Evolutionary conservation across 116 monocot species (phyloP).

Genomic region (Trichopus zeylanicus): DNA sequence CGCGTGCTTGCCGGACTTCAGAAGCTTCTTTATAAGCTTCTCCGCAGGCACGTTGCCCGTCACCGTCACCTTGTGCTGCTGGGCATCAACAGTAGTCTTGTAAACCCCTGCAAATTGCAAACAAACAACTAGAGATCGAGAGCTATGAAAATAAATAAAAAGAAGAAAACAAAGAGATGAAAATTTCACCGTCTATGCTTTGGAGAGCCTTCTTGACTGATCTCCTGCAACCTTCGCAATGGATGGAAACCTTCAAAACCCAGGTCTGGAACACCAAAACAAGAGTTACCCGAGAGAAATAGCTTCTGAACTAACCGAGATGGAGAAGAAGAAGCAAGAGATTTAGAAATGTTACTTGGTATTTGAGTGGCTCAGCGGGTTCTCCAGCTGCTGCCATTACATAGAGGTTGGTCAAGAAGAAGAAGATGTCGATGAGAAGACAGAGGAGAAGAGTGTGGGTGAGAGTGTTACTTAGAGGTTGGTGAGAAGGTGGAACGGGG

Average conservation of each 20-base stretch:
- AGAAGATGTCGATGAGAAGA: background rate
- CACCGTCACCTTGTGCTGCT: slow-evolving; percentile 79
- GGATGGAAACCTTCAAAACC: slow-evolving; percentile 31
- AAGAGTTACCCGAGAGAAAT: background rate
- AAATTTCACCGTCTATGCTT: slow-evolving; percentile 17
- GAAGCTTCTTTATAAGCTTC: slow-evolving; percentile 35
- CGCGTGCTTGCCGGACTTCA: slow-evolving; percentile 33
- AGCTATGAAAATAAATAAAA: background rate
- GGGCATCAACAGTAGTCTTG: slow-evolving; percentile 43
- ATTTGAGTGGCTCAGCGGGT: background rate
- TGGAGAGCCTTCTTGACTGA: slow-evolving; percentile 43
- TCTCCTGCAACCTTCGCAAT: slow-evolving; percentile 46
- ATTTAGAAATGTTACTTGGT: background rate
- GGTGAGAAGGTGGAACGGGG: too few species aligned
- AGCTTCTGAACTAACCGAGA: background rate
- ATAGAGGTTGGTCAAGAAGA: background rate
- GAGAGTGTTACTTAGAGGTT: too few species aligned
- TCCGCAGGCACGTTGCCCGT: slow-evolving; percentile 69
- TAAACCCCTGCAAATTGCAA: slow-evolving; percentile 56
- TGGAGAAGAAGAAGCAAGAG: background rate
- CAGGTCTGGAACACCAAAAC: slow-evolving; percentile 10
- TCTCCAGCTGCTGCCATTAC: background rate
- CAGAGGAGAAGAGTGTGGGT: too few species aligned
- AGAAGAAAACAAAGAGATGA: background rate
- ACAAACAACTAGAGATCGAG: background rate